phyloP scores from a whole-genome alignment of 2,329 filamentous ascomycete genomes.

The Chaetomiaceae sp. region DNA sequence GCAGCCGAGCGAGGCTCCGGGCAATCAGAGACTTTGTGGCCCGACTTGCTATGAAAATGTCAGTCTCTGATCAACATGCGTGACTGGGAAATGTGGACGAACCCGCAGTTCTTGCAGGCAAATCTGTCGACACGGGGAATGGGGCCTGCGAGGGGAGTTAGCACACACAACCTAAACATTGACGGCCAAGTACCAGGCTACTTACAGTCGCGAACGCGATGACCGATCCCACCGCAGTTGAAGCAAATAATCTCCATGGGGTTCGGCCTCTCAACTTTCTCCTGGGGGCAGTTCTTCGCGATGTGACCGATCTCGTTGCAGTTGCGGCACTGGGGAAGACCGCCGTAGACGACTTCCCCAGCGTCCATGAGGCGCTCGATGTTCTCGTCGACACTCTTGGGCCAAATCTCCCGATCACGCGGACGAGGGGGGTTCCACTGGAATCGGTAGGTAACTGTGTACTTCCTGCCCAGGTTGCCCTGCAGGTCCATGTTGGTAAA shows the following conservation, averaged over 20 bases:
- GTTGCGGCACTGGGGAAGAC: constrained; percentile 57
- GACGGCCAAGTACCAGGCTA: neutral
- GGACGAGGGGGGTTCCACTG: constrained; percentile 53
- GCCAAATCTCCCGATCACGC: constrained; percentile 58
- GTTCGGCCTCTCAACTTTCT: constrained; percentile 44
- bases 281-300: constrained; percentile 56
- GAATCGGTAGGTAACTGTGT: constrained; percentile 59
- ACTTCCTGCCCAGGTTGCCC: constrained; percentile 62
- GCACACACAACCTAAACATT: neutral
- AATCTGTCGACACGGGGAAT: constrained; percentile 59
- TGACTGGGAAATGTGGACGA: constrained; percentile 21
- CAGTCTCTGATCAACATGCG: neutral
- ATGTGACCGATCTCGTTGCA: constrained; percentile 62
- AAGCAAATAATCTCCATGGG: constrained; percentile 53
- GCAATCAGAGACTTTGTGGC: constrained; percentile 49
- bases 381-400: constrained; percentile 55
- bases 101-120: constrained; percentile 66
- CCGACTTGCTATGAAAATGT: constrained; percentile 38
- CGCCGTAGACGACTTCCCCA: constrained; percentile 58
- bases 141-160: constrained; percentile 41
- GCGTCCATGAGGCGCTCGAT: constrained; percentile 60
- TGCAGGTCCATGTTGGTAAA: constrained; percentile 70
- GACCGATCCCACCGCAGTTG: constrained; percentile 61
- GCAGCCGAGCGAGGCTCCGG: constrained; percentile 58
- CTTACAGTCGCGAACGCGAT: constrained; percentile 66